Evolutionary conservation across 2,329 filamentous ascomycete genomes (phyloP).

Genomic region (Dactylellina haptotyla): DNA sequence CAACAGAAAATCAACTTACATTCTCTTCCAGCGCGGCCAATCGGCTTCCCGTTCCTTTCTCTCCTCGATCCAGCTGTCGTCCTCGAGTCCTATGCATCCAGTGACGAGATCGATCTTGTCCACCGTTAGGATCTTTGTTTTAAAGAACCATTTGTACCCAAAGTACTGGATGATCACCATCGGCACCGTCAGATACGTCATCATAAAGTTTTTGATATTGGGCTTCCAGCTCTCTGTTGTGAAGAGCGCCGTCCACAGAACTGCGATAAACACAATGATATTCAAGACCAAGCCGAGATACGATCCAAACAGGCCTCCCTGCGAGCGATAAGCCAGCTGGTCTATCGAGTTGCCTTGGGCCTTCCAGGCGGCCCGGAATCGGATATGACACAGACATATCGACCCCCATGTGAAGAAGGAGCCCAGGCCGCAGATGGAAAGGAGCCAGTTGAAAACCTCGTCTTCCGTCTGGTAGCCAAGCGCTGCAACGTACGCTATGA

Average conservation of each 20-base stretch:
- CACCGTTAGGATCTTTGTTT: conserved; percentile 43
- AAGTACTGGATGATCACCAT: conserved; percentile 48
- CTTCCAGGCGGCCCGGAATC: conserved; percentile 72
- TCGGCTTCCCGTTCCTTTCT: conserved; percentile 44
- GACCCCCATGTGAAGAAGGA: conserved; percentile 81
- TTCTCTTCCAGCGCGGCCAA: conserved; percentile 51
- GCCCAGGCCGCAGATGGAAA: conserved; percentile 76
- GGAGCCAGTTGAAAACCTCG: conserved; percentile 72
- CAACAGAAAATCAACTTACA: conserved; percentile 29
- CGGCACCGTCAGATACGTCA: conserved; percentile 49
- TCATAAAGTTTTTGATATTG: conserved; percentile 52
- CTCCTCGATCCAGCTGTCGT: conserved; percentile 53
- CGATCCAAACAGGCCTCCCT: conserved; percentile 41
- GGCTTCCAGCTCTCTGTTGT: conserved; percentile 52
- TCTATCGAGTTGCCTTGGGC: conserved; percentile 67
- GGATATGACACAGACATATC: conserved; percentile 73
- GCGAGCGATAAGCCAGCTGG: conserved; percentile 60
- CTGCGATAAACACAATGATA: conserved; percentile 41
- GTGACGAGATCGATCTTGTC: conserved; percentile 48
- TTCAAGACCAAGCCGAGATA: conserved; percentile 46
- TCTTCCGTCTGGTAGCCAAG: conserved; percentile 43
- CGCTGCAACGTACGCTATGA: conserved; percentile 45
- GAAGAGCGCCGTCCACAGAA: conserved; percentile 47
- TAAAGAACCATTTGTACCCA: conserved; percentile 51
- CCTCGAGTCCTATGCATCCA: conserved; percentile 42